Conservation (phyloP, 192 early-diverging fungal genomes). For the Coemansia erecta region DNA sequence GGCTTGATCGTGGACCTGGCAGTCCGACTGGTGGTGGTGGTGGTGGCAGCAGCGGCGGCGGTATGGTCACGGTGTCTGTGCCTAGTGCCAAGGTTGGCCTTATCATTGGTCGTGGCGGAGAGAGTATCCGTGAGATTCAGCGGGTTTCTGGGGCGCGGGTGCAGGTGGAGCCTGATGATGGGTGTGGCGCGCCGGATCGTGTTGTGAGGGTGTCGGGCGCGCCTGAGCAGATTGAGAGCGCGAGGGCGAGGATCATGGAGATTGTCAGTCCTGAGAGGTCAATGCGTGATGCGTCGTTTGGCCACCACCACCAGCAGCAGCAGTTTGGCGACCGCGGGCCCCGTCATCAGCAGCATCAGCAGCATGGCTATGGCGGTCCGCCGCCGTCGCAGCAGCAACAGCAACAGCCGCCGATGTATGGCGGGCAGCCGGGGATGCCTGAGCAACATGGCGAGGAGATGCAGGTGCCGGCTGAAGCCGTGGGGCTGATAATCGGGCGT, state of each 20-base stretch:
- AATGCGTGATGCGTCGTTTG: background rate
- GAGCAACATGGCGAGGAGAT: conserved; percentile 31
- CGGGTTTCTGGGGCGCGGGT: conserved; percentile 66
- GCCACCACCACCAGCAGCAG: conserved; percentile 5
- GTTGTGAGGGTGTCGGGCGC: conserved; percentile 70
- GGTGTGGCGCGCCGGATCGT: conserved; percentile 48
- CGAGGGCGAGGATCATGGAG: conserved; percentile 73
- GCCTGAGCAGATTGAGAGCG: conserved; percentile 63
- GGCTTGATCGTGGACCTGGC: conserved; percentile 4
- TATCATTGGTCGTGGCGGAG: conserved; percentile 77
- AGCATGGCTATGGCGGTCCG: conserved; percentile 8
- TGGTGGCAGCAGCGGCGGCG: conserved; percentile 6
- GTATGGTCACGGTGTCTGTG: conserved; percentile 55
- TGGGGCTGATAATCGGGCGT: conserved; percentile 45
- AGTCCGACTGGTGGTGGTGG: background rate
- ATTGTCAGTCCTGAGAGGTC: conserved; percentile 55
- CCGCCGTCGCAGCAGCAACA: background rate
- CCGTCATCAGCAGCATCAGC: conserved; percentile 9
- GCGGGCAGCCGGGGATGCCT: background rate
- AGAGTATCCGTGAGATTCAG: conserved; percentile 74
- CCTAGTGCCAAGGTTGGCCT: conserved; percentile 74
- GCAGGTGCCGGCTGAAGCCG: conserved; percentile 39
- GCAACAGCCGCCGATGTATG: conserved; percentile 3
- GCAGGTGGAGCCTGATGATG: conserved; percentile 61
- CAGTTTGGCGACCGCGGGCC: background rate